These are phyloP conservation scores for Linum tenue DNA, from an alignment of 345 rosid genomes.

Conservation along the genomic window DNA sequence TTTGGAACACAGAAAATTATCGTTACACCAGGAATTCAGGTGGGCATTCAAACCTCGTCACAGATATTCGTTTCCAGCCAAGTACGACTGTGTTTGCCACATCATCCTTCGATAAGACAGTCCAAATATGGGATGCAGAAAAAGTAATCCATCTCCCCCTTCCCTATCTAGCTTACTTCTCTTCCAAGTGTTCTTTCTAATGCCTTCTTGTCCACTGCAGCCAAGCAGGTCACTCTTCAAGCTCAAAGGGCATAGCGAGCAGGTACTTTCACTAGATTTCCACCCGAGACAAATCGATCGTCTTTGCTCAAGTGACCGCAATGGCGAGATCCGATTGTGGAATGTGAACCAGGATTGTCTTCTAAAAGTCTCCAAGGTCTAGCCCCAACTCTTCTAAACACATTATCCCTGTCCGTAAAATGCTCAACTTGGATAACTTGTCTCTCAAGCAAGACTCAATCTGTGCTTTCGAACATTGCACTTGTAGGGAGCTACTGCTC, in stretches of 20 bases:
- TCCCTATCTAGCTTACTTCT: not conserved
- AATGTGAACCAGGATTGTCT: conserved; percentile 76
- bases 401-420: no score
- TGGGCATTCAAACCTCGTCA: conserved; percentile 69
- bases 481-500: conserved; percentile 66
- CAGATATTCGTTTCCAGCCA: conserved; percentile 93
- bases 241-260: conserved; percentile 64
- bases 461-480: no score
- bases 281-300: conserved; percentile 87
- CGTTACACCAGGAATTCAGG: conserved; percentile 61
- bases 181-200: not conserved
- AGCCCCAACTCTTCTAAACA: not conserved
- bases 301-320: conserved; percentile 85
- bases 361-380: conserved; percentile 73
- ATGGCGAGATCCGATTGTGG: conserved; percentile 94
- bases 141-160: conserved; percentile 41
- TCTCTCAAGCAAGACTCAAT: no score
- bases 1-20: conserved; percentile 56
- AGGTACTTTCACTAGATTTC: conserved; percentile 81
- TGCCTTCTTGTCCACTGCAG: conserved; percentile 34
- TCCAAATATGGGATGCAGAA: conserved; percentile 98
- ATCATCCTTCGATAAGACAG: conserved; percentile 93
- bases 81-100: conserved; percentile 87
- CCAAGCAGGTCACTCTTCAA: conserved; percentile 73
- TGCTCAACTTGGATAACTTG: no score